Base-by-base conservation (phyloP, 306 rosid genomes). In the Begonia peltatifolia region DNA sequence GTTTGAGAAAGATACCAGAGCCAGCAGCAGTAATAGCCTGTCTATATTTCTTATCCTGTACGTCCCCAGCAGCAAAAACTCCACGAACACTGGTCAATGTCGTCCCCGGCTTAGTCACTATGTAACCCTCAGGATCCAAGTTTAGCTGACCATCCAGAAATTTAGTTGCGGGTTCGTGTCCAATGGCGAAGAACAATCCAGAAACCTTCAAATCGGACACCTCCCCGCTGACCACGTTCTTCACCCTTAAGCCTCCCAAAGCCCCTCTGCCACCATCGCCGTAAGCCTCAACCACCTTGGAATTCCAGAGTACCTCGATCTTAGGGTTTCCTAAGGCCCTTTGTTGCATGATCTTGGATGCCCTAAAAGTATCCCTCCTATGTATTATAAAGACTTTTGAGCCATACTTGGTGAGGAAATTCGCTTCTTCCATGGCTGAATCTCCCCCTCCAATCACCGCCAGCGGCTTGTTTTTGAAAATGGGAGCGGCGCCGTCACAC, bases 11-110 rank as follows among this genome's bases (percentile, higher is more conserved):
- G 35, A 25, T 55, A 88, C 94, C 95, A 54, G 82, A 46, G 52
- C 93, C 93, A 41, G 95, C 87, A 47, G 96, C 96, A 10, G 96
- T 88, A 66, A 88, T 61, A 64, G 93, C 93, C 72, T 88, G 96
- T 66, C 96, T 77, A 52, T 84, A 88, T 74, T 80, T 84, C 87
- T 88, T 88, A 60, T 88, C 96, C 76, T 84, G 96, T 16, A 88
- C 95, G 58, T 84, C 96, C 1, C 96, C 95, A 7, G 96, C 95
- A 2, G 96, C 96, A 30, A 88, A 88, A 22, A 88, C 93, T 15
- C 96, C 96, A 6, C 43, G 70, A 11, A 79, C 74, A 22, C 84
- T 81, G 15, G 96, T 81, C 59, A 47, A 63, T 0, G 94, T 81
- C 0, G 35, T 25, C 35, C 35, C 35, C 35, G 35, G 35, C 35